Evolutionary conservation across 805 yeast genomes (phyloP).

Genomic region (Candida bentonensis): DNA sequence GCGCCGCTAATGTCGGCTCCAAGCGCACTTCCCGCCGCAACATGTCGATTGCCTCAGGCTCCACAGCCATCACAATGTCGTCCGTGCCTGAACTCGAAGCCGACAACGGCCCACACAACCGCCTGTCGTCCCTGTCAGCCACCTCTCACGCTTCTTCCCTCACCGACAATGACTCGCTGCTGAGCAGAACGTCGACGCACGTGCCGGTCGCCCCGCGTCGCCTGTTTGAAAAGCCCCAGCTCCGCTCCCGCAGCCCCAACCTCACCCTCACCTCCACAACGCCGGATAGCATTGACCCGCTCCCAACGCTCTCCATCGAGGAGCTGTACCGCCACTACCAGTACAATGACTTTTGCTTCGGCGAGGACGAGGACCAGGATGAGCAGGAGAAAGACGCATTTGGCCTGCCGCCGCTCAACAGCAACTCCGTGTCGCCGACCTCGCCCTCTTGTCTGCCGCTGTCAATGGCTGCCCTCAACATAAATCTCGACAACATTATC

Average conservation of each 20-base stretch:
- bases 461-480: background rate
- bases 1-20: background rate
- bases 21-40: background rate
- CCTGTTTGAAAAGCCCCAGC: background rate
- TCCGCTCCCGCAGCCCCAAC: background rate
- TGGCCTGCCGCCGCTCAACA: no score
- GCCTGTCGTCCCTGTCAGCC: background rate
- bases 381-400: background rate
- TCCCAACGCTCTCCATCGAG: background rate
- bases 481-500: background rate
- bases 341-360: constrained; percentile 1
- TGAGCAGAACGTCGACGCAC: background rate
- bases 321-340: background rate
- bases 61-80: background rate
- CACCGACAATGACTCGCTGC: background rate
- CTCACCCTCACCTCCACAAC: background rate
- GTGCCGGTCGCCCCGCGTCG: background rate
- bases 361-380: background rate
- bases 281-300: background rate
- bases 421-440: background rate
- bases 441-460: background rate
- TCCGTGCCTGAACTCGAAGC: background rate
- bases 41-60: background rate
- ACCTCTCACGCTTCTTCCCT: background rate
- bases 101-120: background rate